Base-by-base conservation (phyloP, 345 rosid genomes). In the Eucalyptus sp. region DNA sequence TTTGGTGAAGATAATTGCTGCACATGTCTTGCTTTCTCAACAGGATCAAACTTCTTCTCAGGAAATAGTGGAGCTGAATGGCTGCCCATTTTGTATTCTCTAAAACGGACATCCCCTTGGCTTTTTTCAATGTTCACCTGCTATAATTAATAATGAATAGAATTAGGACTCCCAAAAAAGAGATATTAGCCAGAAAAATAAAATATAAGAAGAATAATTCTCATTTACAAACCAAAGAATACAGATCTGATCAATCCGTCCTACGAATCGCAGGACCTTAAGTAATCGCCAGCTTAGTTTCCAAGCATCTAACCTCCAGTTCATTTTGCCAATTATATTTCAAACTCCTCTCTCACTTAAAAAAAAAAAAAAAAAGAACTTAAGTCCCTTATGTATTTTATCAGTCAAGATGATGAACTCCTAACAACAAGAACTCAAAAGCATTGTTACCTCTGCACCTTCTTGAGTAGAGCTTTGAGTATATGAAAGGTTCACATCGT, bases 1-100 rank as follows among this genome's bases (percentile, higher is more conserved):
- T 94, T 94, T 91, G 91, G 91, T 31, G 90, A 15, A 56, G 92
- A 44, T 48, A 94, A 87, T 88, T 91, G 93, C 81, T 91, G 94
- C 88, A 90, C 87, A 87, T 94, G 95, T 92, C 96, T 94, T 79
- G 91, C 85, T 93, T 90, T 94, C 90, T 97, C 99, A 12, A 91
- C 88, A 62, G 92, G 90, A 88, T 98, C 97, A 27, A 90, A 86
- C 92, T 95, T 97, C 90, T 94, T 93, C 88, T 96, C 99, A 37
- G 95, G 92, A 91, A 96, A 92, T 89, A 98, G 90, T 44, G 99
- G 99, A 31, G 98, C 99, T 31, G 99, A 98, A 92, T 95, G 90
- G 90, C 99, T 98, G 88, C 92, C 92, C 87, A 91, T 87, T 91
- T 89, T 93, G 50, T 90, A 94, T 89, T 93, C 94, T 89, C 96